phyloP scores from a whole-genome alignment of 805 yeast genomes.

The Metschnikowia aberdeeniae region DNA sequence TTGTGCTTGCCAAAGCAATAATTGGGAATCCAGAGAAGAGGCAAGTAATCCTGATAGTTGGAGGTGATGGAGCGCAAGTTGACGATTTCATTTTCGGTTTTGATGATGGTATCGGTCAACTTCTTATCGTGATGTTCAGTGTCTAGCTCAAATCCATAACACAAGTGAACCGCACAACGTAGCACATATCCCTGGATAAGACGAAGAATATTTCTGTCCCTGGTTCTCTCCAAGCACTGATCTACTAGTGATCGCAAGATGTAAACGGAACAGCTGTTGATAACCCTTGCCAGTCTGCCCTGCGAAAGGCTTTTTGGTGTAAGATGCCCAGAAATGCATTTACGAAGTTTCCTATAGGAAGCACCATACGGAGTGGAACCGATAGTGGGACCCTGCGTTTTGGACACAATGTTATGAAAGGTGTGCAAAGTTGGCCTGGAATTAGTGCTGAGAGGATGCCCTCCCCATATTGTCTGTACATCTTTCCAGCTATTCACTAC shows the following conservation, averaged over 20 bases:
- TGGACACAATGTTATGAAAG: conserved; percentile 59
- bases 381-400: conserved; percentile 54
- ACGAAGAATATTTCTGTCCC: conserved; percentile 39
- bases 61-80: conserved; percentile 55
- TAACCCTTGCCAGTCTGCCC: conserved; percentile 25
- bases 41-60: conserved; percentile 52
- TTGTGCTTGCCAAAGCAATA: conserved; percentile 11
- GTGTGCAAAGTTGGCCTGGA: conserved; percentile 67
- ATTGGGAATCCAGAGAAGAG: conserved; percentile 36
- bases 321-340: conserved; percentile 44
- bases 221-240: neutral
- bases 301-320: conserved; percentile 29
- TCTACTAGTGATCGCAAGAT: conserved; percentile 17
- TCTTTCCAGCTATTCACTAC: conserved; percentile 65
- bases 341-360: conserved; percentile 45
- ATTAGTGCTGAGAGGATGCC: conserved; percentile 45
- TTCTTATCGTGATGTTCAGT: conserved; percentile 30
- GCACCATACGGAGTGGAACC: conserved; percentile 62
- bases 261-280: conserved; percentile 36
- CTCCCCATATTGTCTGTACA: conserved; percentile 50
- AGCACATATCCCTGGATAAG: conserved; percentile 49
- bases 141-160: conserved; percentile 52
- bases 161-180: conserved; percentile 45
- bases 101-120: conserved; percentile 49
- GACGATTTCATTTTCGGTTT: conserved; percentile 54